Conservation (phyloP, 208 protist genomes). For the Crithidia thermophila region DNA sequence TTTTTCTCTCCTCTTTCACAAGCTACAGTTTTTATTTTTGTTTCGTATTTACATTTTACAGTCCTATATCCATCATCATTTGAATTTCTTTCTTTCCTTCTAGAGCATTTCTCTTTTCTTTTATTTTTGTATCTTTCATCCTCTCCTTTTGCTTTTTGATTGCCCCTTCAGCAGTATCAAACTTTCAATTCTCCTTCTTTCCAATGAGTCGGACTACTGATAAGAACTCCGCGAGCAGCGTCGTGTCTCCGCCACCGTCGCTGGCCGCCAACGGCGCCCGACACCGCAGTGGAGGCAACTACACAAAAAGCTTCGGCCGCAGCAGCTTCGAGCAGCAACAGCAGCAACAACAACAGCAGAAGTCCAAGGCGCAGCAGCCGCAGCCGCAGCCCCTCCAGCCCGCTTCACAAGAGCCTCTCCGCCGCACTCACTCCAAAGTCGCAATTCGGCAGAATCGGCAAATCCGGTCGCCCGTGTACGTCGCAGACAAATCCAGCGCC, state of each 20-base stretch:
- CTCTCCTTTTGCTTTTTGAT: background rate
- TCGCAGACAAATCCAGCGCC: background rate
- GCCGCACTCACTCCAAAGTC: constrained; percentile 12
- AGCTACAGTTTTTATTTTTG: constrained; percentile 1
- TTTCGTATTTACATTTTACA: background rate
- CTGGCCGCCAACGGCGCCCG: constrained; percentile 5
- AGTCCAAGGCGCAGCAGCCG: background rate
- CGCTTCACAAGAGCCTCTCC: constrained; percentile 8
- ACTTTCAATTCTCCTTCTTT: background rate
- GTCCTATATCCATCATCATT: background rate
- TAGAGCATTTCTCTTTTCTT: background rate
- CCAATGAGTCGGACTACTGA: constrained; percentile 7
- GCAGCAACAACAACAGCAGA: constrained; percentile 9
- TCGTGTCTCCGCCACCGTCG: constrained; percentile 24
- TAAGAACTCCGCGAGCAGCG: background rate
- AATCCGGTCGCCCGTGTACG: background rate
- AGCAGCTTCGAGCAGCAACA: constrained; percentile 22
- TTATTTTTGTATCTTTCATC: background rate
- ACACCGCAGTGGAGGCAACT: constrained; percentile 24
- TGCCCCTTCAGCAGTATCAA: background rate
- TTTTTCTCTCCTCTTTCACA: background rate
- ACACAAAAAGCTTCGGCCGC: constrained; percentile 24
- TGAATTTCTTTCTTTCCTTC: constrained; percentile 5
- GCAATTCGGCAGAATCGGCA: background rate
- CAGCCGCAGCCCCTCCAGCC: constrained; percentile 1